phyloP scores from a whole-genome alignment of 106 monocot species.

The Phalaenopsis equestris region DNA sequence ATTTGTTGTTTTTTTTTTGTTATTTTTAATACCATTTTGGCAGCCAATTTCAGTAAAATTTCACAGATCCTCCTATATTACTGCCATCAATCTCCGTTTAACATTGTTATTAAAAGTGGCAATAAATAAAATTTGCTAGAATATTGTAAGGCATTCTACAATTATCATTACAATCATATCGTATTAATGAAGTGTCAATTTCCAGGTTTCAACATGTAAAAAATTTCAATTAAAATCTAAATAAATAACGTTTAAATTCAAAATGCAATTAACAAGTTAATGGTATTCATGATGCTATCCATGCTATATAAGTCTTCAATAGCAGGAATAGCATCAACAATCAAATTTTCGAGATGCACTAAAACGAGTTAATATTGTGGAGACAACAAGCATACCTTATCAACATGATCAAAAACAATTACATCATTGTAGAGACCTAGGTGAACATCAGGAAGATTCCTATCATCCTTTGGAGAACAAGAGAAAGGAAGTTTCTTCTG shows the following conservation, averaged over 20 bases:
- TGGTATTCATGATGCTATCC: not conserved
- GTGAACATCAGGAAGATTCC: constrained; percentile 78
- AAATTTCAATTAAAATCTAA: not conserved
- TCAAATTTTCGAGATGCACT: not conserved
- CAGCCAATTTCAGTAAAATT: not conserved
- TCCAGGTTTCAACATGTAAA: not conserved
- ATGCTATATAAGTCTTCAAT: not conserved
- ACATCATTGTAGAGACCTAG: constrained; percentile 81
- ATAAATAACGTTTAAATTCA: not conserved
- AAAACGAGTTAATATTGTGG: not conserved
- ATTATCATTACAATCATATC: not conserved
- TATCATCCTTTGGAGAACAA: constrained; percentile 59
- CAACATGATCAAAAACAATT: constrained; percentile 87
- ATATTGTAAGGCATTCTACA: not conserved
- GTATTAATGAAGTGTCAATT: not conserved
- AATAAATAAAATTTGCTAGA: not conserved
- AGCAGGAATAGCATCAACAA: not conserved
- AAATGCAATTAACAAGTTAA: constrained; percentile 1
- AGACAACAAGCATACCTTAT: constrained; percentile 50
- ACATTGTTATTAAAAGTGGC: not conserved
- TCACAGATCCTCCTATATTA: not conserved
- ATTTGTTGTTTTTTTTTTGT: not conserved
- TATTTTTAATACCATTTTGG: not conserved
- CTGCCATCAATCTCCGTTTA: not conserved
- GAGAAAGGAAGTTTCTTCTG: constrained; percentile 81